These are phyloP conservation scores for Plectosphaerella sp. DNA, from an alignment of 2,329 filamentous ascomycete species.

Conservation along the genomic window DNA sequence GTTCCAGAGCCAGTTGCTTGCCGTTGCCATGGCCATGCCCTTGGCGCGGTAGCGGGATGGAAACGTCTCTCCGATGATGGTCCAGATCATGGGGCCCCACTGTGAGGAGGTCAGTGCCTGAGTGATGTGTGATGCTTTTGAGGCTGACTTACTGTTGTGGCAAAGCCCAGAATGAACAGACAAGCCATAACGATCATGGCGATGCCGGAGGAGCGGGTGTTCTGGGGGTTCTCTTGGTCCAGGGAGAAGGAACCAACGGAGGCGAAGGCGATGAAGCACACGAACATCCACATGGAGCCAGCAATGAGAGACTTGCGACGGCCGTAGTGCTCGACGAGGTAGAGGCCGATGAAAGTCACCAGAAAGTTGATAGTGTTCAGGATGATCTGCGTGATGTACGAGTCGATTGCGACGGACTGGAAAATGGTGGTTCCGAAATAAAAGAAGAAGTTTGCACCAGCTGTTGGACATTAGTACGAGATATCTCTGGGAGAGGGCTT, in stretches of 20 bases:
- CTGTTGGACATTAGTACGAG: conserved; percentile 3
- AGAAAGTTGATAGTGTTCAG: conserved; percentile 63
- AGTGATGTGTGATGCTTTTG: neutral
- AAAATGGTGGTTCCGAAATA: conserved; percentile 57
- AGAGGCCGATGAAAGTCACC: conserved; percentile 65
- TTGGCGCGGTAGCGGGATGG: conserved; percentile 57
- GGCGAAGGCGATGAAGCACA: conserved; percentile 56
- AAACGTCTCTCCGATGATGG: conserved; percentile 61
- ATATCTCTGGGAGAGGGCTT: neutral
- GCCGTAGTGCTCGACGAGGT: conserved; percentile 64
- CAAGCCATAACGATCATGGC: conserved; percentile 60
- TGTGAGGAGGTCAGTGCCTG: neutral
- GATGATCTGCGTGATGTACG: conserved; percentile 64
- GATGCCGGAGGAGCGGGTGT: conserved; percentile 42
- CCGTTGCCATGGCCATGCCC: conserved; percentile 56
- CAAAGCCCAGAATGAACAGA: conserved; percentile 61
- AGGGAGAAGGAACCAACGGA: conserved; percentile 47
- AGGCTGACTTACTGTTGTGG: conserved; percentile 31
- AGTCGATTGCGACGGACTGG: conserved; percentile 43
- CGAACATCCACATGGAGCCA: conserved; percentile 57
- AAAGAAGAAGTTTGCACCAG: conserved; percentile 64
- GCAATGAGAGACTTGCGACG: conserved; percentile 58
- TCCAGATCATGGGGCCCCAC: conserved; percentile 65
- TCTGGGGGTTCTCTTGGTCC: conserved; percentile 25
- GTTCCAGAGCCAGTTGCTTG: conserved; percentile 67